Base-by-base conservation (phyloP, 495 filamentous ascomycete species). In the Podospora sp. region DNA sequence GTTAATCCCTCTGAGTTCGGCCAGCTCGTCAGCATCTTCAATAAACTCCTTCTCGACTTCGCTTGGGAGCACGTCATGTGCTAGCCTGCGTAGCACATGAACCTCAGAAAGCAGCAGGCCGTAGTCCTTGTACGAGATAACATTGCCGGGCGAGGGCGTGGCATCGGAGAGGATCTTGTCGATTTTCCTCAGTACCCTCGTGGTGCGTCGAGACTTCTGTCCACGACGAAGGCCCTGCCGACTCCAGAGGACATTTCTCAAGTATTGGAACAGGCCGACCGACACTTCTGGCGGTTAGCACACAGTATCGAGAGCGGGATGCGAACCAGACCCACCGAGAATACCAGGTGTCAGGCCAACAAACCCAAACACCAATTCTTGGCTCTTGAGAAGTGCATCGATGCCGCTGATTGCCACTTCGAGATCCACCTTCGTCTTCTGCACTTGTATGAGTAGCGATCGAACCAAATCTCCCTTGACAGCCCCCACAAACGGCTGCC, bases 381-480 rank as follows among this genome's bases (percentile, higher is more conserved):
- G 95, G 70, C 92, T 96, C 80, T 94, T 97, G 14, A 99, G 81
- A 22, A 99, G 82, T 26, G 92, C 80, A 77, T 99, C 93, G 63
- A 99, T 98, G 16, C 95, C 95, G 63, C 91, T 90, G 75, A 98
- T 91, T 18, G 95, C 95, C 64, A 99, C 89, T 77, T 99, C 95
- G 9, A 98, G 90, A 71, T 99, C 95, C 27, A 99, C 95, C 81
- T 98, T 99, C 0, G 95, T 98, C 82, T 98, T 99, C 74, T 99
- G 95, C 55, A 99, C 88, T 74, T 99, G 95, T 55, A 99, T 97
- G 33, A 99, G 84, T 59, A 99, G 85, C 24, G 95, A 90, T 59
- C 95, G 88, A 56, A 97, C 81, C n/a, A 99, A 80, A 73, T 97
- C 93, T 21, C 95, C 95, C 52, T 83, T 83, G 18, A 98, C 73